Conservation (phyloP, 768 basidiomycete genomes). For the Naganishia onofrii region DNA sequence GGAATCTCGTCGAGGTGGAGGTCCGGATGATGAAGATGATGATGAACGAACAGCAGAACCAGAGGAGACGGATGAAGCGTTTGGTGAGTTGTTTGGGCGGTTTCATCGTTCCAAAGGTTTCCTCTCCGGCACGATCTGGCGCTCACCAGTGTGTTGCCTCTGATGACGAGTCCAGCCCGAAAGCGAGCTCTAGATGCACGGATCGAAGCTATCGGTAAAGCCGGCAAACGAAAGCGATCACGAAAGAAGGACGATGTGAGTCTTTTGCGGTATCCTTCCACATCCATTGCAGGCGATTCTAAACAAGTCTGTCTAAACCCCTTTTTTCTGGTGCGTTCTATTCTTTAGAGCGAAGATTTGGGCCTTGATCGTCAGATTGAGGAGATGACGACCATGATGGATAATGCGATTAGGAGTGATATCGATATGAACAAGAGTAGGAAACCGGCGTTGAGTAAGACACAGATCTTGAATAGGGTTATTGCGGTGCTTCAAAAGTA, state of each 20-base stretch:
- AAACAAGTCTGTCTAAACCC: no score
- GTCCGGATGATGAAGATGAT: constrained; percentile 49
- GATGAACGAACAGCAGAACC: constrained; percentile 54
- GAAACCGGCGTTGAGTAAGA: constrained; percentile 77
- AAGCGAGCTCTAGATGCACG: constrained; percentile 75
- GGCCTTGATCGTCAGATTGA: constrained; percentile 33
- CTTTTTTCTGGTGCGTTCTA: no score
- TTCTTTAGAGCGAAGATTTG: constrained; percentile 22
- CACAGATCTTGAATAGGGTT: constrained; percentile 79
- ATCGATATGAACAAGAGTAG: constrained; percentile 79
- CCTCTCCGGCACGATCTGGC: no score
- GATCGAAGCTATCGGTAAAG: constrained; percentile 81
- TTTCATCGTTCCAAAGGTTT: not conserved
- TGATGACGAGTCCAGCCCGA: constrained; percentile 59
- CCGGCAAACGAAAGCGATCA: constrained; percentile 60
- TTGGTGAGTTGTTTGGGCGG: constrained; percentile 32
- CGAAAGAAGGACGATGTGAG: constrained; percentile 64
- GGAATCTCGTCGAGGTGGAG: constrained; percentile 58
- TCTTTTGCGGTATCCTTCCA: no score
- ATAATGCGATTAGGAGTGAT: constrained; percentile 74
- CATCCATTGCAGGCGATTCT: no score
- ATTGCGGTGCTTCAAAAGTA: constrained; percentile 92
- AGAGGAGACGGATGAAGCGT: constrained; percentile 62
- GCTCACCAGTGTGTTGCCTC: no score
- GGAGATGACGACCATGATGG: constrained; percentile 61